These are phyloP conservation scores for Penicillium aurantiogriseum DNA, from an alignment of 2,329 filamentous ascomycete genomes.

Conservation along the genomic window DNA sequence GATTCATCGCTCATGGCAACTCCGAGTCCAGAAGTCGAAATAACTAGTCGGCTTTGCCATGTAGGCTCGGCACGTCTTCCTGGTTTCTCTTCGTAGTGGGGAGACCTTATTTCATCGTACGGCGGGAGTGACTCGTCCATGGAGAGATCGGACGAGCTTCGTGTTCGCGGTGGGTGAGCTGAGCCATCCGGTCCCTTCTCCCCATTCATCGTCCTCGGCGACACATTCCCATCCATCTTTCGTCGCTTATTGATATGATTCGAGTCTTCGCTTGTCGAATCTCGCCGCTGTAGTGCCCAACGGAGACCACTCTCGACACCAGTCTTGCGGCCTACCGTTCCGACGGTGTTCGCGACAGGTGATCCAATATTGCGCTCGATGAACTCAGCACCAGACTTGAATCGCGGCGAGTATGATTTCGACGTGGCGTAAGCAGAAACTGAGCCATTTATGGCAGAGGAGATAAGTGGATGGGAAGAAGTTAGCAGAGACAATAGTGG, in stretches of 20 bases:
- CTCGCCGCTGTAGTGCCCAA: conserved; percentile 66
- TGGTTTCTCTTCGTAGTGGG: conserved; percentile 60
- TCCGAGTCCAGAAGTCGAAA: conserved; percentile 86
- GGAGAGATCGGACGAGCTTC: conserved; percentile 64
- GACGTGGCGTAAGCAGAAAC: conserved; percentile 81
- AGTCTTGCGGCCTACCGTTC: conserved; percentile 76
- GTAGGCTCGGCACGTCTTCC: conserved; percentile 40
- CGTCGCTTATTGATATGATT: conserved; percentile 42
- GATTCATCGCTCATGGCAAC: conserved; percentile 90
- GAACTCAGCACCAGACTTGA: conserved; percentile 86
- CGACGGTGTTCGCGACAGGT: conserved; percentile 82
- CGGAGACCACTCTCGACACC: conserved; percentile 84
- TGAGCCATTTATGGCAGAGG: conserved; percentile 79
- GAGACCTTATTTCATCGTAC: conserved; percentile 76
- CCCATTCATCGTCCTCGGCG: conserved; percentile 45
- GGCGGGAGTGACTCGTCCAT: conserved; percentile 75
- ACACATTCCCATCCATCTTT: conserved; percentile 41
- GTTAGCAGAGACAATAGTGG: conserved; percentile 84
- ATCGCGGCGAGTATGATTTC: conserved; percentile 85
- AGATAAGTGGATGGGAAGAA: conserved; percentile 81
- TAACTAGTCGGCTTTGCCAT: conserved; percentile 82
- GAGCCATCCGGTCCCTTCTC: conserved; percentile 41
- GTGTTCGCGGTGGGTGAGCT: conserved; percentile 28
- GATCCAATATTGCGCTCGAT: conserved; percentile 81
- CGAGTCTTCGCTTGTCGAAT: conserved; percentile 34